Conservation (phyloP, 2,329 filamentous ascomycete genomes). For the Nothophoma quercina region DNA sequence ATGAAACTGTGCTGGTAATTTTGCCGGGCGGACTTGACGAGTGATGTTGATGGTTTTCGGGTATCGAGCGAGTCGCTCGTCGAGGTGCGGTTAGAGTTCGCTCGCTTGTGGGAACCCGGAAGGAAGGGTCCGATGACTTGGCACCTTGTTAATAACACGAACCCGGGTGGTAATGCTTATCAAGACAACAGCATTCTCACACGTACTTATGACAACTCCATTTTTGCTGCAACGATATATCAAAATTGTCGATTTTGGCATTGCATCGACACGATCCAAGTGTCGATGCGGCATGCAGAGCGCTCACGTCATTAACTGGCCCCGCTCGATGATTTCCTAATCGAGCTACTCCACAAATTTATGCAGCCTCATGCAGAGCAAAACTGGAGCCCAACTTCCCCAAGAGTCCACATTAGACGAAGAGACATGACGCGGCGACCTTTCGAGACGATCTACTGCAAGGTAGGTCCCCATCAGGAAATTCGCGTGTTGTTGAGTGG, state of each 20-base stretch:
- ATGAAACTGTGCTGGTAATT: not conserved
- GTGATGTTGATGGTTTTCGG: not conserved
- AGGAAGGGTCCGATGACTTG: slow-evolving; percentile 5
- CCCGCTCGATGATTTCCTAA: not conserved
- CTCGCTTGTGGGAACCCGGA: slow-evolving; percentile 3
- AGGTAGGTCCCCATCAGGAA: slow-evolving; percentile 12
- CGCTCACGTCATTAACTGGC: not conserved
- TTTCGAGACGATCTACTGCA: slow-evolving; percentile 10
- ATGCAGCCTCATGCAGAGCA: slow-evolving; percentile 5
- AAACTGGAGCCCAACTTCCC: not conserved
- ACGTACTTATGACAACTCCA: too few species aligned
- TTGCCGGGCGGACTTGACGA: not conserved
- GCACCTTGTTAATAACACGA: not conserved
- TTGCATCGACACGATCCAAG: not conserved
- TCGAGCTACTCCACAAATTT: slow-evolving; percentile 8
- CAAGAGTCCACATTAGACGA: slow-evolving; percentile 2
- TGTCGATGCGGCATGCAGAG: not conserved
- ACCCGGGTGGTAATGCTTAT: not conserved
- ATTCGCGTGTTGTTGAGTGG: not conserved
- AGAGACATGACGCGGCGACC: not conserved
- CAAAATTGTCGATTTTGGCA: too few species aligned
- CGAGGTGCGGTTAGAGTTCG: slow-evolving; percentile 1
- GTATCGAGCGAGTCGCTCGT: not conserved
- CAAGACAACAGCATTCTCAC: not conserved
- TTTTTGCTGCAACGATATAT: too few species aligned